Percentiles rank a stretch among this genome's conserved stretches.
These are phyloP conservation scores for Lagerstroemia speciosa DNA, from an alignment of 345 rosid genomes.

Conservation along the genomic window DNA sequence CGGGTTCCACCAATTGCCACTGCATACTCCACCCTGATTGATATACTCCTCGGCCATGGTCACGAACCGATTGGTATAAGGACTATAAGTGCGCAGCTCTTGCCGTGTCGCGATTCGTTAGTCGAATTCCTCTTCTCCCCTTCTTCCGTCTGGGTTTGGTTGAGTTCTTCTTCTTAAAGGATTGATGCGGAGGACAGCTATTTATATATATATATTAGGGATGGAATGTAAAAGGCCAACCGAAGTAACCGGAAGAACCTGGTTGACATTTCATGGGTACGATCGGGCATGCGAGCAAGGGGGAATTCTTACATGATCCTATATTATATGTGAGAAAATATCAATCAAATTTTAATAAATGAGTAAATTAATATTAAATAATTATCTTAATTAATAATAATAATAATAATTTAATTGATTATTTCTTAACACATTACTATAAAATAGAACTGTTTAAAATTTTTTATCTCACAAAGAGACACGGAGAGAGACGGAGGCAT, in stretches of 20 bases:
- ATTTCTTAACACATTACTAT: too few relatives aligned
- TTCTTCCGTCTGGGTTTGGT: neutral
- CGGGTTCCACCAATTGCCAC: slow-evolving; percentile 61
- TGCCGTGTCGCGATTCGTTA: neutral
- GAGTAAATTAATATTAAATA: too few relatives aligned
- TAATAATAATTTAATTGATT: too few relatives aligned
- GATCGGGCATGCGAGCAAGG: slow-evolving; percentile 19
- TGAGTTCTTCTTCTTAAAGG: neutral
- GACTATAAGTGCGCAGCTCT: neutral
- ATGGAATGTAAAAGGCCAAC: slow-evolving; percentile 20
- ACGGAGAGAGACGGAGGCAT: neutral
- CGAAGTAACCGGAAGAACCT: slow-evolving; percentile 27
- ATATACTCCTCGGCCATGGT: slow-evolving; percentile 69
- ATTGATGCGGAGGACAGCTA: neutral
- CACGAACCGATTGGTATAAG: neutral
- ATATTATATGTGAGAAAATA: too few relatives aligned
- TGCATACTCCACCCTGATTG: slow-evolving; percentile 35
- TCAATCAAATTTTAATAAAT: too few relatives aligned
- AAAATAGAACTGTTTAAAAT: too few relatives aligned
- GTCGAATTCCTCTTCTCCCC: neutral
- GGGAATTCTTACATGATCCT: too few relatives aligned
- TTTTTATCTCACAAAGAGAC: too few relatives aligned
- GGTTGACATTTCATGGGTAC: slow-evolving; percentile 41
- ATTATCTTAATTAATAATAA: too few relatives aligned
- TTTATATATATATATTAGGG: slow-evolving; percentile 25